Evolutionary conservation across 495 filamentous ascomycete species (phyloP).

Genomic region (Pseudomonodictys pantanalensis): DNA sequence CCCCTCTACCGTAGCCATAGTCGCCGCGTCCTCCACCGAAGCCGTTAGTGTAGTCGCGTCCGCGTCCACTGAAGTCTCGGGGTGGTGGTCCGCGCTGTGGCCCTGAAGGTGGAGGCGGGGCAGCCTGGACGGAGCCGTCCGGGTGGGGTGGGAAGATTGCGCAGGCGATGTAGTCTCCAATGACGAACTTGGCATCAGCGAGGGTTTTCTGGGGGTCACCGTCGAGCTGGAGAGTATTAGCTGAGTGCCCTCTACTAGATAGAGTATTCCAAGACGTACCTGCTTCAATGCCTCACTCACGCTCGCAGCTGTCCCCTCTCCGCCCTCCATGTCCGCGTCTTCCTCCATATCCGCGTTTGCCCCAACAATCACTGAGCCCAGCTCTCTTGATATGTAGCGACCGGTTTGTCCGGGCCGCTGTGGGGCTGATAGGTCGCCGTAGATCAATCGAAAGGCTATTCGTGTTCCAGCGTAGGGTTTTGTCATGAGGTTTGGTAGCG

Average conservation of each 20-base stretch:
- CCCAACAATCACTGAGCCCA: constrained; percentile 78
- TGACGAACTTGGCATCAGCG: constrained; percentile 71
- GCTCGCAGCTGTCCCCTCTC: constrained; percentile 8
- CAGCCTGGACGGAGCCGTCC: constrained; percentile 69
- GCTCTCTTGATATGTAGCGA: constrained; percentile 65
- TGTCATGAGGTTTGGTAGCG: constrained; percentile 69
- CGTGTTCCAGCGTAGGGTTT: constrained; percentile 73
- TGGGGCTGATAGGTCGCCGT: constrained; percentile 65
- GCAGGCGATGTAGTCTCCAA: constrained; percentile 83
- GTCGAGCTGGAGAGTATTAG: too few relatives aligned
- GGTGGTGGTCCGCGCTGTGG: constrained; percentile 5
- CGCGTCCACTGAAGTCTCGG: constrained; percentile 32
- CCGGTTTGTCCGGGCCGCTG: constrained; percentile 41
- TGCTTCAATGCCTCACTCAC: constrained; percentile 21
- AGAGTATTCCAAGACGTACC: too few relatives aligned
- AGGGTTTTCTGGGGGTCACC: constrained; percentile 70
- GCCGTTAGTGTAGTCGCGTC: constrained; percentile 1
- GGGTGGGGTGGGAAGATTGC: constrained; percentile 71
- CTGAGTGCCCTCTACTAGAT: too few relatives aligned
- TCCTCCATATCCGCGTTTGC: constrained; percentile 43
- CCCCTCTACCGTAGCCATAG: constrained; percentile 29
- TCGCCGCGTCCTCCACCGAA: constrained; percentile 26
- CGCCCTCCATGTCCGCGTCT: constrained; percentile 22
- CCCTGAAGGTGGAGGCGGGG: constrained; percentile 43
- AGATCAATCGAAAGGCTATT: constrained; percentile 81